phyloP scores from a whole-genome alignment of 2,329 filamentous ascomycete species.

The Teratosphaeria viscida region DNA sequence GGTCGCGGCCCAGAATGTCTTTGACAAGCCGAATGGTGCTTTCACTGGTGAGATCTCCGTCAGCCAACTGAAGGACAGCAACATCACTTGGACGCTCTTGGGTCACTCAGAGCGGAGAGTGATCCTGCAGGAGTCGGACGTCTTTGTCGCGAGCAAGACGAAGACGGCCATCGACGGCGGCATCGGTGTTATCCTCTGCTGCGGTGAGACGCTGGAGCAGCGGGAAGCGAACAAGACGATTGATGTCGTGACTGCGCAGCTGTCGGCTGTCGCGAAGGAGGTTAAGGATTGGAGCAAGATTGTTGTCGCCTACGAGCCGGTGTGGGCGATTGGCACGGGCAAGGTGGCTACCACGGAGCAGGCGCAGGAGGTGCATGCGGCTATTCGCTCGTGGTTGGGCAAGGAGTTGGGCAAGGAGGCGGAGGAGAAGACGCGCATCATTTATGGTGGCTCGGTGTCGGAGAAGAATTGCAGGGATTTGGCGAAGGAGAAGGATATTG shows the following conservation, averaged over 20 bases:
- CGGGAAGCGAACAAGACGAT: conserved; percentile 79
- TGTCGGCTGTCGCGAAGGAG: conserved; percentile 70
- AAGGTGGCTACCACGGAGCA: conserved; percentile 83
- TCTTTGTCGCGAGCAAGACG: conserved; percentile 83
- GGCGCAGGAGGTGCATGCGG: conserved; percentile 87
- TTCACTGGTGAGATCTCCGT: conserved; percentile 96
- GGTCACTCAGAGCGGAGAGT: conserved; percentile 94
- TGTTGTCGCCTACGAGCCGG: conserved; percentile 96
- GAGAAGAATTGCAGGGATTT: conserved; percentile 98
- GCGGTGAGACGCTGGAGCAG: conserved; percentile 89
- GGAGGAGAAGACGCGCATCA: conserved; percentile 78
- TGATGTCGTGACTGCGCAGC: conserved; percentile 73
- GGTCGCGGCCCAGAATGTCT: conserved; percentile 94
- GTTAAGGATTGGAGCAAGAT: conserved; percentile 84
- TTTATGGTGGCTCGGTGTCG: conserved; percentile 92
- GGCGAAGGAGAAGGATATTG: conserved; percentile 85
- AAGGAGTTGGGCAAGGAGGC: conserved; percentile 66
- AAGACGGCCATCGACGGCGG: conserved; percentile 84
- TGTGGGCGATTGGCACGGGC: conserved; percentile 90
- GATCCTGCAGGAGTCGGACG: conserved; percentile 74
- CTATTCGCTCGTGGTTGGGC: conserved; percentile 76
- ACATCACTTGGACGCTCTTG: conserved; percentile 80
- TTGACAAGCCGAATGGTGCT: conserved; percentile 76
- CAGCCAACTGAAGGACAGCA: conserved; percentile 77
- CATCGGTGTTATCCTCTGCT: conserved; percentile 89